Percentiles rank a stretch among this genome's conserved stretches.
Evolutionary conservation across 164 flowering plant species (phyloP).

Genomic region (Piper longum): DNA sequence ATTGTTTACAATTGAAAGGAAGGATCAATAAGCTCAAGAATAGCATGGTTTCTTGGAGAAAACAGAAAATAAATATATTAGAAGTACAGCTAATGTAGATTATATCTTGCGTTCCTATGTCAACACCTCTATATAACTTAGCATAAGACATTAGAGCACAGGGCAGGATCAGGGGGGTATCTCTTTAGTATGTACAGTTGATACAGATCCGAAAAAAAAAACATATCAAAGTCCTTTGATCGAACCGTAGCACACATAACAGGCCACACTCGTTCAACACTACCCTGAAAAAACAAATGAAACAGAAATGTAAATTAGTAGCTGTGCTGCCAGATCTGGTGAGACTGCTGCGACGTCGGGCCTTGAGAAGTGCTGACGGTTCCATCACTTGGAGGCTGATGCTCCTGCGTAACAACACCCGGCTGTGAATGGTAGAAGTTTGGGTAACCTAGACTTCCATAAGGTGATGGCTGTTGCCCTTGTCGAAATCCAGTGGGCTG

Average conservation of each 20-base stretch:
- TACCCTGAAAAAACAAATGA: conserved; percentile 34
- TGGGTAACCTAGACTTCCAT: conserved; percentile 51
- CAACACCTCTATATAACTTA: conserved; percentile 15
- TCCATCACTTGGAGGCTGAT: conserved; percentile 60
- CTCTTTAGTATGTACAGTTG: conserved; percentile 20
- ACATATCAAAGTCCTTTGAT: conserved; percentile 7
- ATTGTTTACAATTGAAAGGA: not conserved
- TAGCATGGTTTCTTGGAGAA: not conserved
- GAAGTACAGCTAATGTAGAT: conserved; percentile 15
- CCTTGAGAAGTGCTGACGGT: conserved; percentile 46
- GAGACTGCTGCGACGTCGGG: conserved; percentile 64
- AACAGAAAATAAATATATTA: conserved; percentile 6
- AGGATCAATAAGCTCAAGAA: not conserved
- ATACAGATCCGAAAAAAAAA: conserved; percentile 3
- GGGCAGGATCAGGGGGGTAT: conserved; percentile 27
- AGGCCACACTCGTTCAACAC: conserved; percentile 24
- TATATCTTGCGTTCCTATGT: conserved; percentile 27
- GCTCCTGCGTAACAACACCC: conserved; percentile 54
- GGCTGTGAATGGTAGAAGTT: conserved; percentile 74
- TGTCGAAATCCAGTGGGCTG: conserved; percentile 63
- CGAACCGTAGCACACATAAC: conserved; percentile 9
- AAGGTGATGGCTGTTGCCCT: conserved; percentile 68
- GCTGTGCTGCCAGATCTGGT: conserved; percentile 78
- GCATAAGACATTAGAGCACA: conserved; percentile 43
- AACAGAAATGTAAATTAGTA: conserved; percentile 32